These are phyloP conservation scores for Smithsoniella earleae DNA, from an alignment of 163 green algal genomes.

Conservation along the genomic window DNA sequence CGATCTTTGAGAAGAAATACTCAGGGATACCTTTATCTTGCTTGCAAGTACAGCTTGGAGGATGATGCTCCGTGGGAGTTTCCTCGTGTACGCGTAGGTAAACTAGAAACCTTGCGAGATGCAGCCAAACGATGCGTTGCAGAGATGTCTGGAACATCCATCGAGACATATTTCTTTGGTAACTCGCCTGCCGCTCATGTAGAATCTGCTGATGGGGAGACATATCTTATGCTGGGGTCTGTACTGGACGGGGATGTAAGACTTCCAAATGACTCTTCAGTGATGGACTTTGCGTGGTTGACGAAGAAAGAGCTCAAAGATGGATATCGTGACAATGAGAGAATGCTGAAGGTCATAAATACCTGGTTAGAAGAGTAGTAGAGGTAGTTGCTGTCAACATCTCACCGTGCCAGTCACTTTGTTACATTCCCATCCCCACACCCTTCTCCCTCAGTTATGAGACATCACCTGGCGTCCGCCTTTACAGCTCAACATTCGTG, in stretches of 20 bases:
- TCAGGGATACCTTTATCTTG: slow-evolving; percentile 10
- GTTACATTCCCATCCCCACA: too few relatives aligned
- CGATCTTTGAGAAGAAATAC: slow-evolving; percentile 4
- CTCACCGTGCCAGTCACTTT: neutral
- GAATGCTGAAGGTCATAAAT: neutral
- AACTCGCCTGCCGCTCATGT: neutral
- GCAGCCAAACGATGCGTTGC: neutral
- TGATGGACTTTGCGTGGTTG: neutral
- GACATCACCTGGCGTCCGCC: neutral
- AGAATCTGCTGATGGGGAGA: neutral
- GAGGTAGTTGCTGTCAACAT: too few relatives aligned
- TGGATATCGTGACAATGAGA: neutral
- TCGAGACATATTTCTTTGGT: neutral
- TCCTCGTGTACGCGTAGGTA: neutral
- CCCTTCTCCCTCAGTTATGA: too few relatives aligned
- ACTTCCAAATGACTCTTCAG: neutral
- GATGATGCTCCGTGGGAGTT: neutral
- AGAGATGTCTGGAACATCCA: neutral
- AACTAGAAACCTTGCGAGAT: neutral
- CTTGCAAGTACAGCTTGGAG: neutral
- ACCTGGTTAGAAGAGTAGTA: neutral
- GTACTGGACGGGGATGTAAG: neutral
- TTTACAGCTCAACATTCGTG: neutral
- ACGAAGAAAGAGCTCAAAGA: neutral
- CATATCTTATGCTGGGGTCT: neutral